Base-by-base conservation (phyloP, 352 stramenopile species). In the Chrysophaeum taylorii region DNA sequence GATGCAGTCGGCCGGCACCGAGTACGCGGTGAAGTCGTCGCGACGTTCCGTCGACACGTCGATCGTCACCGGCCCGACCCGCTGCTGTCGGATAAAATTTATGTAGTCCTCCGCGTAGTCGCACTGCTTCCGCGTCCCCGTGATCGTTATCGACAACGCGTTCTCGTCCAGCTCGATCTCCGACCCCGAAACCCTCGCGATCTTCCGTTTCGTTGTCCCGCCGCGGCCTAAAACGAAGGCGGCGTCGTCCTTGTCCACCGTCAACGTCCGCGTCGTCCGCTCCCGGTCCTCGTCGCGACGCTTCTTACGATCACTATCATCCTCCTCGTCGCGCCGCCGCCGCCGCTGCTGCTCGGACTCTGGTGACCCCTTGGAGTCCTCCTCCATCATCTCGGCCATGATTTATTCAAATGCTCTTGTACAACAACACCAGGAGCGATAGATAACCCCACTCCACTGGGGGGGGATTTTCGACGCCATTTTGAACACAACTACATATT, bases 61-160 rank as follows among this genome's bases (percentile, higher is more conserved):
- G 62, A 69, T 69, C 15, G 23, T 41, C 57, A 66, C 57, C 33
- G 57, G 57, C 37, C 62, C 62, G n/a, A 69, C 62, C 38, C 62
- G 62, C 62, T 69, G 62, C 62, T 69, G 38, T 29, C 7, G 5
- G 27, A 69, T 31, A 41, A 41, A 69, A 41, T 53, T 41, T n/a
- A 69, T 57, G 42, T 69, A 69, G 37, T 69, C 62, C 7, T 27
- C 36, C 7, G 62, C 62, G 16, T n/a, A 25, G 1, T 36, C 16
- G 23, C n/a, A 38, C 38, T 69, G 38, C 37, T 57, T 54, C 38
- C 23, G 7, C 37, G 37, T 36, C 38, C 62, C 62, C 9, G n/a
- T 12, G 18, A 69, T 9, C 37, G 62, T 69, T 37, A 69, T 53
- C 37, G 23, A 39, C 29, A 41, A 21, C 4, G 62, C 14, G 62